A percentile compares a stretch with the other conserved stretches of the same genome.
Conservation (phyloP, 2,329 filamentous ascomycete genomes). For the Nemania sp. region DNA sequence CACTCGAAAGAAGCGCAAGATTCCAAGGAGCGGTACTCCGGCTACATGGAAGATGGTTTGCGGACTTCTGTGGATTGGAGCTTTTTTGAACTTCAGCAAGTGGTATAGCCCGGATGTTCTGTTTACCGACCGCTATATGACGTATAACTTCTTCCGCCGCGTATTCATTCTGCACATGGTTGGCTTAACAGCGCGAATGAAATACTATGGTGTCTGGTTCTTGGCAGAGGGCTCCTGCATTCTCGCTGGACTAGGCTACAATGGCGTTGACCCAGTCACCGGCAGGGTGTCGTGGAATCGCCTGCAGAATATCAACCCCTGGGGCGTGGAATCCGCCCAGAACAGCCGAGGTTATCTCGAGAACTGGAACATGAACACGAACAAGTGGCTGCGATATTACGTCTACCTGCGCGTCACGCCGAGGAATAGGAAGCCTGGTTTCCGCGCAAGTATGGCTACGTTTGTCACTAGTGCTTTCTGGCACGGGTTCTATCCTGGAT, state of each 20-base stretch:
- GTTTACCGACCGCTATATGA: constrained; percentile 66
- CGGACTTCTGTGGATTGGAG: constrained; percentile 78
- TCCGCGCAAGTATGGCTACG: constrained; percentile 89
- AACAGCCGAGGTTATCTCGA: constrained; percentile 91
- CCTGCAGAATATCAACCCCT: constrained; percentile 84
- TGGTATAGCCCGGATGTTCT: constrained; percentile 68
- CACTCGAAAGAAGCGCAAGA: constrained; percentile 86
- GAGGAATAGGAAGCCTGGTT: constrained; percentile 93
- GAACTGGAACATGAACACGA: constrained; percentile 98
- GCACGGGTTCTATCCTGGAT: constrained; percentile 98
- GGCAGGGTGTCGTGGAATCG: constrained; percentile 87
- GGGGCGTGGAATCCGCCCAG: constrained; percentile 84
- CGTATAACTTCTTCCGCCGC: constrained; percentile 70
- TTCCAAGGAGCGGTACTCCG: constrained; percentile 86
- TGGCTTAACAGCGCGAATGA: constrained; percentile 77
- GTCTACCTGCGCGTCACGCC: constrained; percentile 94
- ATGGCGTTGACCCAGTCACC: constrained; percentile 82
- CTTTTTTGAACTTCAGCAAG: constrained; percentile 72
- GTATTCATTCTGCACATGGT: constrained; percentile 84
- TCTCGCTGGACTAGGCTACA: constrained; percentile 89
- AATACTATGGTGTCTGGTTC: constrained; percentile 97
- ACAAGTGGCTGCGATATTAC: constrained; percentile 94
- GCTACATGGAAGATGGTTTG: constrained; percentile 74
- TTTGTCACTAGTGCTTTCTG: constrained; percentile 94
- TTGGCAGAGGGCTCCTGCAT: constrained; percentile 94